Percentiles rank a stretch among this genome's conserved stretches.
Evolutionary conservation across 306 rosid genomes (phyloP).

Genomic region (Gastrolobium villosum): DNA sequence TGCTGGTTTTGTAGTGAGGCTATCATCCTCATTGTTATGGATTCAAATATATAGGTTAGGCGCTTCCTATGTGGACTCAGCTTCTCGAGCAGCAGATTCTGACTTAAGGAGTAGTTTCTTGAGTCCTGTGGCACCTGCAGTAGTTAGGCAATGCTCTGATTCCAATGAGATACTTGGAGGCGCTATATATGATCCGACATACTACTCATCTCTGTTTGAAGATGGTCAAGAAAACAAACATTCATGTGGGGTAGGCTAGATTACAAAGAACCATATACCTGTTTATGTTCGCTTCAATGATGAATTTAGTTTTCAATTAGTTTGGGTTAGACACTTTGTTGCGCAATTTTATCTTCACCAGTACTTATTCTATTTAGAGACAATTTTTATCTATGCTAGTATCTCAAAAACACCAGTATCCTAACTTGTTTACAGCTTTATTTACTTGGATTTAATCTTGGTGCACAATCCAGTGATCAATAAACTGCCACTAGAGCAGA

Average conservation of each 20-base stretch:
- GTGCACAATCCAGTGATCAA: neutral
- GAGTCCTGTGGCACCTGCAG: conserved; percentile 81
- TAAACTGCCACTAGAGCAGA: neutral
- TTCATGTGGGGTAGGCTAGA: conserved; percentile 65
- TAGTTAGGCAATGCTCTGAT: conserved; percentile 69
- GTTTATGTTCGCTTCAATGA: conserved; percentile 33
- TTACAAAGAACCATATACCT: conserved; percentile 15
- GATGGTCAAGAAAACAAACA: conserved; percentile 72
- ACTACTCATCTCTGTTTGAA: conserved; percentile 87
- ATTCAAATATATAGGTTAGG: conserved; percentile 98
- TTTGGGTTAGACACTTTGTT: conserved; percentile 20
- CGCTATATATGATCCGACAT: conserved; percentile 85
- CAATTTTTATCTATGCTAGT: neutral
- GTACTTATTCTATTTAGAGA: neutral
- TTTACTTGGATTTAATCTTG: conserved; percentile 1
- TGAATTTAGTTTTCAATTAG: conserved; percentile 33
- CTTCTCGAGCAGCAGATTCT: conserved; percentile 69
- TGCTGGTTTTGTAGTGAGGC: conserved; percentile 75
- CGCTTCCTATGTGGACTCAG: conserved; percentile 67
- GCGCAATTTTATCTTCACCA: conserved; percentile 22
- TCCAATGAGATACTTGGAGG: conserved; percentile 92
- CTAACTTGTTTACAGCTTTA: neutral
- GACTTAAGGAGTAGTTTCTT: conserved; percentile 86
- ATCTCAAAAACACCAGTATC: neutral
- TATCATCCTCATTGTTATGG: conserved; percentile 86